Percentiles rank a stretch among this genome's conserved stretches.
Evolutionary conservation across 768 basidiomycete species (phyloP).

Genomic region (Termitomyces sp.): DNA sequence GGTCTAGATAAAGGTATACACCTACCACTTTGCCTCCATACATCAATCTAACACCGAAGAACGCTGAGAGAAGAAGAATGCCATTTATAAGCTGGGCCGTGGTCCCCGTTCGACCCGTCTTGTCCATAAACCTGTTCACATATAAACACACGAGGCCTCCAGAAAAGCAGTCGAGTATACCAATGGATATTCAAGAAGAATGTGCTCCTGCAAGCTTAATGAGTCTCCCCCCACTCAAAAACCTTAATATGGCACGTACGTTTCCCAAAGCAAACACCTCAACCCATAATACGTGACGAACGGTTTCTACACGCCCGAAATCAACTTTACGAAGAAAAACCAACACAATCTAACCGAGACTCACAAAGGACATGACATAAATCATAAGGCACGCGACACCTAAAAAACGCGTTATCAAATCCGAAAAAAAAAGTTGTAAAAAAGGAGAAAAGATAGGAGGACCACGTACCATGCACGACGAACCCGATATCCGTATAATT

Average conservation of each 20-base stretch:
- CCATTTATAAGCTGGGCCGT: slow-evolving; percentile 72
- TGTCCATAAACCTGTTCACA: slow-evolving; percentile 65
- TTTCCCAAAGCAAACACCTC: slow-evolving; percentile 82
- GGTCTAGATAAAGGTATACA: background rate
- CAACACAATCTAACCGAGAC: slow-evolving; percentile 19
- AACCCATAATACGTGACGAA: slow-evolving; percentile 79
- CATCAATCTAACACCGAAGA: slow-evolving; percentile 67
- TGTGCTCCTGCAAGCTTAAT: slow-evolving; percentile 51
- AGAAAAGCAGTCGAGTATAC: slow-evolving; percentile 33
- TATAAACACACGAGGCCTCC: background rate
- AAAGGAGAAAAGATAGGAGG: no score
- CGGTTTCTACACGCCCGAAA: slow-evolving; percentile 41
- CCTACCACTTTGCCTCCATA: slow-evolving; percentile 58
- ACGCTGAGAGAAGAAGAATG: slow-evolving; percentile 56
- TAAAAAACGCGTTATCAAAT: slow-evolving; percentile 23
- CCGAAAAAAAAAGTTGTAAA: no score
- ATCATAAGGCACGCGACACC: slow-evolving; percentile 62
- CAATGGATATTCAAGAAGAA: slow-evolving; percentile 88
- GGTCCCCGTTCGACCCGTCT: slow-evolving; percentile 67
- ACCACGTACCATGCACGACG: slow-evolving; percentile 66
- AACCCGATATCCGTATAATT: slow-evolving; percentile 74
- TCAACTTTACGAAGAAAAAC: background rate
- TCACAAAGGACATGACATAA: slow-evolving; percentile 68
- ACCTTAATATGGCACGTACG: slow-evolving; percentile 34
- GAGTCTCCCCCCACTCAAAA: background rate